Evolutionary conservation across 2,329 filamentous ascomycete genomes (phyloP).

Genomic region (Fusarium ramigenum): DNA sequence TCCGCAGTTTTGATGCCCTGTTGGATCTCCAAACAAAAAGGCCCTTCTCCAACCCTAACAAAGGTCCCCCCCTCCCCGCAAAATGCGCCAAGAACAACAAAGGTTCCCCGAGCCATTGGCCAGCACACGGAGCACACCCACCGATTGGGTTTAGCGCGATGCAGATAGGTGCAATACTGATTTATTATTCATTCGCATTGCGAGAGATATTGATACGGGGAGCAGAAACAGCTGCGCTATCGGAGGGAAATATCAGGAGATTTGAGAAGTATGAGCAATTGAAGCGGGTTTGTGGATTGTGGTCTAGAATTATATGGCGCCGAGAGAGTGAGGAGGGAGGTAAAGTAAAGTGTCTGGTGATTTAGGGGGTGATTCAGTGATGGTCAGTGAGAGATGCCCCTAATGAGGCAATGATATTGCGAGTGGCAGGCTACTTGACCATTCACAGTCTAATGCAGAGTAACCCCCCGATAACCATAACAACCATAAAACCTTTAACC

Average conservation of each 20-base stretch:
- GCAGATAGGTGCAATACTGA: not conserved
- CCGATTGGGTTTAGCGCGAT: not conserved
- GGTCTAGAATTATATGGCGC: not conserved
- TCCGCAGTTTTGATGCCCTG: not conserved
- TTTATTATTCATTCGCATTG: not conserved
- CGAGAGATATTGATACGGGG: not conserved
- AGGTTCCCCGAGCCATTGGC: conserved; percentile 25
- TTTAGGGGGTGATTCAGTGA: not conserved
- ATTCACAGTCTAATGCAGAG: conserved; percentile 1
- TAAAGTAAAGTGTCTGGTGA: not conserved
- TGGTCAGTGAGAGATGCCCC: not conserved
- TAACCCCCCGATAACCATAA: not conserved
- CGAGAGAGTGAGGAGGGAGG: not conserved
- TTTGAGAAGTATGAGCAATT: not conserved
- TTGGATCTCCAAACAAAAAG: conserved; percentile 10
- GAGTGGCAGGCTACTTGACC: not conserved
- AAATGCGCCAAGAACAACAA: conserved; percentile 28
- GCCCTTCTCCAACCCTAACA: conserved; percentile 25
- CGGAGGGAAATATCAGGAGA: not conserved
- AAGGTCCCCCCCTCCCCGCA: conserved; percentile 28
- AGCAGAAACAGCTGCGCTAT: not conserved
- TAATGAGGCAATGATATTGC: not conserved
- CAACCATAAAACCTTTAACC: conserved; percentile 4
- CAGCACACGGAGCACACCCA: not conserved
- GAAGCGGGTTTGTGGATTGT: not conserved